Conservation (phyloP, 2,329 filamentous ascomycete genomes). For the Polychaeton citri region DNA sequence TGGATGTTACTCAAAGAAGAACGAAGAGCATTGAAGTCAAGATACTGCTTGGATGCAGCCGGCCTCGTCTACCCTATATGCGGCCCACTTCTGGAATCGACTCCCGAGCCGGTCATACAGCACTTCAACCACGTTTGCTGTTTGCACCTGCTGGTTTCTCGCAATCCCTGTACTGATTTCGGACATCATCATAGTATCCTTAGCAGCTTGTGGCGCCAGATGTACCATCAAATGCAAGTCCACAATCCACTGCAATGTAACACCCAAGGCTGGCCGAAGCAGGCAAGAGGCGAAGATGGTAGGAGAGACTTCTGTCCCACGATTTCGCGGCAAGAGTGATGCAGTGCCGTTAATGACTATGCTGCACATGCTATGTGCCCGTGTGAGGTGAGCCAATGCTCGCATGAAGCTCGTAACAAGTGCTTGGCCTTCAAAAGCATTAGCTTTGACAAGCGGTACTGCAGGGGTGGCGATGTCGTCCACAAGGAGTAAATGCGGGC, state of each 20-base stretch:
- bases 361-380: slow-evolving; percentile 24
- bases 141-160: slow-evolving; percentile 10
- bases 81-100: slow-evolving; percentile 26
- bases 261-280: slow-evolving; percentile 25
- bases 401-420: slow-evolving; percentile 29
- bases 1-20: too few relatives aligned
- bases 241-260: slow-evolving; percentile 21
- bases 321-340: slow-evolving; percentile 4
- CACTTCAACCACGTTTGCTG: slow-evolving; percentile 29
- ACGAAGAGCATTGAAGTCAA: too few relatives aligned
- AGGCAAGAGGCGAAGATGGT: slow-evolving; percentile 29
- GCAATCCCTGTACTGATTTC: slow-evolving; percentile 4
- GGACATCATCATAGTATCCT: slow-evolving; percentile 23
- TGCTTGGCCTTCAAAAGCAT: slow-evolving; percentile 24
- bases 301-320: slow-evolving; percentile 12
- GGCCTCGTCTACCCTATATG: slow-evolving; percentile 9
- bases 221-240: slow-evolving; percentile 31
- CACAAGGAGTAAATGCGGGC: slow-evolving; percentile 11
- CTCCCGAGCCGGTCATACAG: slow-evolving; percentile 27
- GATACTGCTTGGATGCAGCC: slow-evolving; percentile 2
- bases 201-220: slow-evolving; percentile 18
- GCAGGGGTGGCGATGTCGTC: slow-evolving; percentile 16
- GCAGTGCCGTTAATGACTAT: slow-evolving; percentile 25
- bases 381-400: slow-evolving; percentile 26
- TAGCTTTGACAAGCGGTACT: slow-evolving; percentile 16